phyloP scores from a whole-genome alignment of 768 basidiomycete species.

The Boletus rubescentipes region DNA sequence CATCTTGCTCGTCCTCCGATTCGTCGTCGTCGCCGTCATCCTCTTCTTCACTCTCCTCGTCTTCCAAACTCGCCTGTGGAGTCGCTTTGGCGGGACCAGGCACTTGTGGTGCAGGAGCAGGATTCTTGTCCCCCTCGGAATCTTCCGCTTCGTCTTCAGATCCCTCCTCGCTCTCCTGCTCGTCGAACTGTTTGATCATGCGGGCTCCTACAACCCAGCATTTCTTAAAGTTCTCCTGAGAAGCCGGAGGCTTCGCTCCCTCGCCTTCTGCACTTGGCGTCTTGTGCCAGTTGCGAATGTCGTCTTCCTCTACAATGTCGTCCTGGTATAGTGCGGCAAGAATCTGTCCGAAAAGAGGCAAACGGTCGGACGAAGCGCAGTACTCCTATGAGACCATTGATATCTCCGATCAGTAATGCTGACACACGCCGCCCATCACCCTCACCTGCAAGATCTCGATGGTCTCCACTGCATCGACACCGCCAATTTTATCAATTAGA shows the following conservation, averaged over 20 bases:
- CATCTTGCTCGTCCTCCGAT: conserved; percentile 16
- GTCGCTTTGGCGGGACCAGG: background rate
- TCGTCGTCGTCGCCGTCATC: background rate
- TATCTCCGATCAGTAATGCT: background rate
- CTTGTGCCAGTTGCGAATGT: conserved; percentile 85
- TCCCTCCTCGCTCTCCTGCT: conserved; percentile 61
- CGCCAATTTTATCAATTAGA: conserved; percentile 78
- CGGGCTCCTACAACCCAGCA: conserved; percentile 69
- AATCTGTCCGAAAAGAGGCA: conserved; percentile 79
- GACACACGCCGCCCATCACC: background rate
- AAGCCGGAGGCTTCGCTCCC: conserved; percentile 38
- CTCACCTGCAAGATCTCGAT: conserved; percentile 73
- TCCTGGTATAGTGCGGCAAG: conserved; percentile 84
- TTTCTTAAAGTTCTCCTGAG: conserved; percentile 58
- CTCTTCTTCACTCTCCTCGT: conserved; percentile 10
- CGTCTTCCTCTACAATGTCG: conserved; percentile 90
- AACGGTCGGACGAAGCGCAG: conserved; percentile 61
- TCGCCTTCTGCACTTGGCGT: conserved; percentile 54
- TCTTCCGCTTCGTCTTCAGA: conserved; percentile 30
- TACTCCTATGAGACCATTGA: conserved; percentile 46
- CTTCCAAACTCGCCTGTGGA: background rate
- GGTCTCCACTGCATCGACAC: conserved; percentile 80
- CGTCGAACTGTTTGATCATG: conserved; percentile 82
- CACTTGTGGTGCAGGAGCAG: background rate
- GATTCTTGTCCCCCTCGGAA: conserved; percentile 14